Evolutionary conservation across 2,329 filamentous ascomycete species (phyloP).

Genomic region (Whalleya microplaca): DNA sequence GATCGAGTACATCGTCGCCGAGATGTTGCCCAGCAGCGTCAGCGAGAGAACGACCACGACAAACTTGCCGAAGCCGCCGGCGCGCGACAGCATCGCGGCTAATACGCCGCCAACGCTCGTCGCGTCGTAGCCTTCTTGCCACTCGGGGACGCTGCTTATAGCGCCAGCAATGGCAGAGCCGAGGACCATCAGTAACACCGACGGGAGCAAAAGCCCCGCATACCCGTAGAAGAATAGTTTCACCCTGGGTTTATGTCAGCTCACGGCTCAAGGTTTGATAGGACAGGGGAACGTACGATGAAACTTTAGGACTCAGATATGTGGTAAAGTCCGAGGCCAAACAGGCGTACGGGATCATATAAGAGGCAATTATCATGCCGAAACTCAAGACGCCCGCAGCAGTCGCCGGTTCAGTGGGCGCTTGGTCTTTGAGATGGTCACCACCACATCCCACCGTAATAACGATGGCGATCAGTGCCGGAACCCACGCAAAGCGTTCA

Average conservation of each 20-base stretch:
- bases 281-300: conserved; percentile 44
- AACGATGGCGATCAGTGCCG: conserved; percentile 56
- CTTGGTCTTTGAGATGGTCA: conserved; percentile 52
- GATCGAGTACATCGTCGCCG: conserved; percentile 64
- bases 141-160: conserved; percentile 55
- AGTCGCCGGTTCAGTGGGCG: conserved; percentile 44
- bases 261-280: neutral
- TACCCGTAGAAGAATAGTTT: conserved; percentile 60
- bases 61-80: conserved; percentile 65
- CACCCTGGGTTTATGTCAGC: conserved; percentile 24
- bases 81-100: conserved; percentile 60
- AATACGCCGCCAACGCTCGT: conserved; percentile 62
- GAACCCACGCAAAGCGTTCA: conserved; percentile 61
- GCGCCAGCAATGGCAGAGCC: conserved; percentile 68
- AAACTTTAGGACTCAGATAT: conserved; percentile 61
- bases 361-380: conserved; percentile 64
- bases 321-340: conserved; percentile 64
- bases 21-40: conserved; percentile 61
- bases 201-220: conserved; percentile 57
- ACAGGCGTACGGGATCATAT: conserved; percentile 65
- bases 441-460: conserved; percentile 60
- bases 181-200: conserved; percentile 63
- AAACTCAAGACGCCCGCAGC: conserved; percentile 57
- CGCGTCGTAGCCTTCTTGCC: conserved; percentile 56
- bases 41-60: conserved; percentile 62